Base-by-base conservation (phyloP, 2,329 filamentous ascomycete species). In the Metarhizium robertsii region DNA sequence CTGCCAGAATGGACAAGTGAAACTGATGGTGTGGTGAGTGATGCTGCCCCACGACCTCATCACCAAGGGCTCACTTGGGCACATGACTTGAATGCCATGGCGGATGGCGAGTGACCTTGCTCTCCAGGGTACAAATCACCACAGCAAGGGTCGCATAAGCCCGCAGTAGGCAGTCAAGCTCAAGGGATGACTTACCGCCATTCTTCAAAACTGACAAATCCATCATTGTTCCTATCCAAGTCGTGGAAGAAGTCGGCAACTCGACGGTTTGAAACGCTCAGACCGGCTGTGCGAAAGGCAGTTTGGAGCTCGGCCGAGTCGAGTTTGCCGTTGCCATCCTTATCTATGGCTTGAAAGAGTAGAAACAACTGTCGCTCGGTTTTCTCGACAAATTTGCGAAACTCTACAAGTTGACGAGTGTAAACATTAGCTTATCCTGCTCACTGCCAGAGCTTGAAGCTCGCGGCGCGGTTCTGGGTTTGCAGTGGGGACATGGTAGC, bases 181-280 rank as follows among this genome's bases (percentile, higher is more conserved):
- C 7, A 11, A 11, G 32, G 2, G 4, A 5, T n/a, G 56, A 77
- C 86, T 73, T 84, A 96, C 92, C 92, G 86, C 94, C 94, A 97
- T 79, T 99, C 94, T 61, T 90, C 85, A 72, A 95, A 97, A 59
- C 80, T 91, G 63, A 97, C 95, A 60, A 76, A 84, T 50, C 91
- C 91, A 69, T 99, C 92, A 62, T 86, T 82, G 73, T 99, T 92
- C 67, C 83, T 80, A 69, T 99, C 94, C 64, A 99, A 87, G 68
- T 96, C 87, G 60, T 81, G 75, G 68, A 99, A 96, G 75, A 99
- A 97, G 59, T 85, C 81, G 60, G 90, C 82, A 49, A 99, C 75
- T 66, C 90, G 88, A 54, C 85, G 81, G 62, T 78, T 84, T 25
- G 91, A 87, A 13, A 97, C 86, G 8, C 84, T 80, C 52, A 99